Base-by-base conservation (phyloP, 108 stramenopile species). In the Ochromonas danica region DNA sequence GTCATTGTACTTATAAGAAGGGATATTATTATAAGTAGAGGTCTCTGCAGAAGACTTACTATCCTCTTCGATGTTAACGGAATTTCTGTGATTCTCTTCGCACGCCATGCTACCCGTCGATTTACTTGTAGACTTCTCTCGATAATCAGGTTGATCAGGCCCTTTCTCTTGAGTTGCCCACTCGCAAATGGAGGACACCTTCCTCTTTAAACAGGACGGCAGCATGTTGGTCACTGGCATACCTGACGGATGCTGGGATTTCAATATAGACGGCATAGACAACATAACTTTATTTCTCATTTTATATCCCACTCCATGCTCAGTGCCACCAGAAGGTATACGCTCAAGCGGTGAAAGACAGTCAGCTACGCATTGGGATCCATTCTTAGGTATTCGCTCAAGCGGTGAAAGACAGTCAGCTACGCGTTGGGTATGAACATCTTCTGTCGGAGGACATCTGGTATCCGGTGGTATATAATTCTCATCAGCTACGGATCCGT, bases 11-110 rank as follows among this genome's bases (percentile, higher is more conserved):
- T 57, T 57, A 57, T 57, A 57, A 57, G 51, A 57, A 57, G 51
- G 51, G 51, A 57, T 57, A 57, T 57, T 57, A 57, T 57, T 57
- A 57, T 57, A 57, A 57, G 51, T 57, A 57, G 51, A 57, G 51
- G 51, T 57, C 51, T 57, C 51, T 57, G 51, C 51, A 57, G 51
- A 57, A 57, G 51, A 57, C 51, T 57, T 57, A 57, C 51, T 57
- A 57, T 57, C 51, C 51, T 57, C 51, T 57, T 57, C 51, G 51
- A 57, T 57, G 51, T 57, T 57, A 57, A 57, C 51, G 51, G 51
- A 57, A 57, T 57, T 57, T 57, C 51, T 57, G 51, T 57, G 51
- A 57, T 57, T 57, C 51, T 57, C 51, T 57, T 57, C 51, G 51
- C 51, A 57, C 51, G 51, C 51, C 51, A 57, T 57, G 51, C 51